These are phyloP conservation scores for Arxiozyma telluris DNA, from an alignment of 1,139 yeast species.

Conservation along the genomic window DNA sequence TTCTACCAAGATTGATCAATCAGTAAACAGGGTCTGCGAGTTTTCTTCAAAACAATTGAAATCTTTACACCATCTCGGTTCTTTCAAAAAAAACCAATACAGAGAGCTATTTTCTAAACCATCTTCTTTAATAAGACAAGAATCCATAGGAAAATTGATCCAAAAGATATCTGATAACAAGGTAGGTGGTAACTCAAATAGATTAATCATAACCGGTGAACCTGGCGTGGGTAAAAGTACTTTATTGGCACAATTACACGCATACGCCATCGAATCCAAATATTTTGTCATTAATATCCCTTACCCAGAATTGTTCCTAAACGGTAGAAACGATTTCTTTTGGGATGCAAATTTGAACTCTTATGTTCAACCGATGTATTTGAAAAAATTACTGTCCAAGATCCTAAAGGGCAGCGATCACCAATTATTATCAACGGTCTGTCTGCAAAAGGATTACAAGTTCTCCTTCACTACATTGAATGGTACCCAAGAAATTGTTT, in stretches of 20 bases:
- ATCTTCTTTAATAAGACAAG: slow-evolving; percentile 42
- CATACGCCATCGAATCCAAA: slow-evolving; percentile 43
- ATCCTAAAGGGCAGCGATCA: slow-evolving; percentile 48
- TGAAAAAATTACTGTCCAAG: slow-evolving; percentile 52
- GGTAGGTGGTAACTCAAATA: slow-evolving; percentile 33
- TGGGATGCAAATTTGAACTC: slow-evolving; percentile 41
- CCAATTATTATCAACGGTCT: slow-evolving; percentile 40
- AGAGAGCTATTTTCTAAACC: slow-evolving; percentile 55
- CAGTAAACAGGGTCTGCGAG: slow-evolving; percentile 15
- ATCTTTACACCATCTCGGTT: slow-evolving; percentile 36
- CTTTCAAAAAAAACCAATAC: slow-evolving; percentile 56
- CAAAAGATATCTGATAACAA: slow-evolving; percentile 8
- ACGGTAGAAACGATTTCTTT: slow-evolving; percentile 66
- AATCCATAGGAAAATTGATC: slow-evolving; percentile 20
- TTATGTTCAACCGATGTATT: slow-evolving; percentile 76
- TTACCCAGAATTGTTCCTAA: slow-evolving; percentile 49
- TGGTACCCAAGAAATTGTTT: slow-evolving; percentile 23
- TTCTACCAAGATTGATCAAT: slow-evolving; percentile 12
- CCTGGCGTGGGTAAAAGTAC: slow-evolving; percentile 79
- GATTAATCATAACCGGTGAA: slow-evolving; percentile 57
- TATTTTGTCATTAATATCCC: slow-evolving; percentile 59
- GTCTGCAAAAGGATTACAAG: slow-evolving; percentile 40
- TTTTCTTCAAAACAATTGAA: slow-evolving; percentile 21
- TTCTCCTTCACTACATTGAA: slow-evolving; percentile 24
- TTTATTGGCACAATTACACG: slow-evolving; percentile 61